Base-by-base conservation (phyloP, 768 basidiomycete species). In the Pleurotus pulmonarius region DNA sequence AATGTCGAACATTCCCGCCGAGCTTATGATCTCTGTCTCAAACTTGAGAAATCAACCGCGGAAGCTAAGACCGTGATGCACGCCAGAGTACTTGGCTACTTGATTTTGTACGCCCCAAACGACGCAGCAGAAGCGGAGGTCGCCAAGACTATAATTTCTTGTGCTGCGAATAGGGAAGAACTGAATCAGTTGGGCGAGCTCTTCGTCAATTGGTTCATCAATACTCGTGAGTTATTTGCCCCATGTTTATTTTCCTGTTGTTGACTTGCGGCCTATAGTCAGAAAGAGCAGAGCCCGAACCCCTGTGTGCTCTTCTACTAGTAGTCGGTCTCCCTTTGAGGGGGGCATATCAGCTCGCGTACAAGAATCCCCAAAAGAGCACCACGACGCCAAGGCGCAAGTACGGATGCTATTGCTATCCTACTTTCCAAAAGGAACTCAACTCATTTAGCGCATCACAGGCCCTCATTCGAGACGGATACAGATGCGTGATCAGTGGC, bases 81-180 rank as follows among this genome's bases (percentile, higher is more conserved):
- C 34, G 58, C 58, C 22, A 56, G 58, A 48, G 39, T 59, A 41
- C 58, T 59, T 41, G 55, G 58, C 22, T 59, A 59, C 37, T 46
- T 59, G 44, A 57, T 59, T 37, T 41, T 59, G 20, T 37, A 57
- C 43, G 56, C 58, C 6, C 58, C 58, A 2, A 46, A 41, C 45
- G 7, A 16, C 24, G 16, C 16, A 24, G 56, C 58, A 25, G 24
- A 26, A 37, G 38, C 20, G 5, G 56, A 57, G 25, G 39, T 49
- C 26, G 45, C 45, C 15, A 29, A 46, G 40, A 26, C 6, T 43
- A 59, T 56, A 16, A 24, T 22, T 18, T n/a, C 41, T 37, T 59
- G 56, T 25, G 24, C 16, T 25, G 46, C 4, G 15, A 24, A 25
- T 48, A n/a, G 15, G 3, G 22, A 16, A 48, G 8, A 26, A 4